These are phyloP conservation scores for Yamadazyma triangularis DNA, from an alignment of 1,139 yeast species.

Conservation along the genomic window DNA sequence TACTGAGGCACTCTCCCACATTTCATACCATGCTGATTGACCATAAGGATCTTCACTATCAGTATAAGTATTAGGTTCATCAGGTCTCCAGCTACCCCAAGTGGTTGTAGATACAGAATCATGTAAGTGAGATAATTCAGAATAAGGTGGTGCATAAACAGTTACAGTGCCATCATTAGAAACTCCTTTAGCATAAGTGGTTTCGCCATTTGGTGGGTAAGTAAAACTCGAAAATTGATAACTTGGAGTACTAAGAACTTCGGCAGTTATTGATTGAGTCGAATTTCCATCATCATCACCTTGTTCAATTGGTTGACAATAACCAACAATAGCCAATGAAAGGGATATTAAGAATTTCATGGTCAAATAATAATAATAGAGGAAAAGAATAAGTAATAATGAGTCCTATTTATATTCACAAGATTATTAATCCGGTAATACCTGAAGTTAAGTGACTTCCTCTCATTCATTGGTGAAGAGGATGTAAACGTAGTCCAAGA, in stretches of 20 bases:
- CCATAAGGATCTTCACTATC: slow-evolving; percentile 19
- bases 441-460: no score
- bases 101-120: slow-evolving; percentile 13
- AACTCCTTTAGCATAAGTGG: slow-evolving; percentile 11
- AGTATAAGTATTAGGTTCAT: slow-evolving; percentile 13
- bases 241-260: background rate
- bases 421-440: no score
- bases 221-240: slow-evolving; percentile 1
- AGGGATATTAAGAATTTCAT: background rate
- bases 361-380: no score
- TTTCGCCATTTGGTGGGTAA: slow-evolving; percentile 6
- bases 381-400: no score
- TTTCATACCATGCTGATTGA: slow-evolving; percentile 16
- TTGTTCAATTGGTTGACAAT: background rate
- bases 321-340: background rate
- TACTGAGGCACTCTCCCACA: slow-evolving; percentile 15
- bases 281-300: background rate
- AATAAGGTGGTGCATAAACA: slow-evolving; percentile 12
- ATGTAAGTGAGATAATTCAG: slow-evolving; percentile 10
- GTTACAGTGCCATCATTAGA: slow-evolving; percentile 5
- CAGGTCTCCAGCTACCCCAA: slow-evolving; percentile 15
- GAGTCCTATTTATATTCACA: no score
- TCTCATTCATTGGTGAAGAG: no score
- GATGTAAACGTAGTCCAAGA: no score
- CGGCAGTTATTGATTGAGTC: background rate